Evolutionary conservation across 768 basidiomycete genomes (phyloP).

Genomic region (Rhizopogon sp.): DNA sequence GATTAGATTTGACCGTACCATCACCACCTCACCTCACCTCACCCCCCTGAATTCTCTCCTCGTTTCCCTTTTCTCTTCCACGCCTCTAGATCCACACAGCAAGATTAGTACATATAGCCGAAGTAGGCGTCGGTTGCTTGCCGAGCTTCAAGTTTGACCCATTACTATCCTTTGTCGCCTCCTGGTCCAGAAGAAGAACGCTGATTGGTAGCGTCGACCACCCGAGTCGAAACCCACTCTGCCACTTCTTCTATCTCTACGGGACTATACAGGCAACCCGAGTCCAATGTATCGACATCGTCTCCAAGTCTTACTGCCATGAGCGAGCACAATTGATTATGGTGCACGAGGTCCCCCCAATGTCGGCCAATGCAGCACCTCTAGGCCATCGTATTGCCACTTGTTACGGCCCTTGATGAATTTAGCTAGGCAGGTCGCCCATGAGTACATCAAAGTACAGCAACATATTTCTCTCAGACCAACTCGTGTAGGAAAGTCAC

Average conservation of each 20-base stretch:
- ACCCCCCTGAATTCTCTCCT: too few species aligned
- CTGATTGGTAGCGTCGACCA: constrained; percentile 79
- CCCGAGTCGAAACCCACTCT: constrained; percentile 51
- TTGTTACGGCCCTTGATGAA: constrained; percentile 63
- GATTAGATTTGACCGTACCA: too few species aligned
- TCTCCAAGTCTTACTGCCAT: constrained; percentile 62
- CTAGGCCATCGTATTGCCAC: constrained; percentile 94
- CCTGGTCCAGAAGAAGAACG: constrained; percentile 70
- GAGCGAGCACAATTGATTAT: constrained; percentile 60
- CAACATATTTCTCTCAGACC: constrained; percentile 50
- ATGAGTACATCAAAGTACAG: constrained; percentile 50
- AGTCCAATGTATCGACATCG: constrained; percentile 48
- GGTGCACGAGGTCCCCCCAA: constrained; percentile 47
- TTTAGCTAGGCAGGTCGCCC: constrained; percentile 46
- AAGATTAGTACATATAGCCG: constrained; percentile 4
- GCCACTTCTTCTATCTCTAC: too few species aligned
- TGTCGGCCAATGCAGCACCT: constrained; percentile 68
- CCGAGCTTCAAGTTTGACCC: constrained; percentile 76
- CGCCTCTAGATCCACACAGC: neutral
- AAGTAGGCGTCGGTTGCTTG: neutral
- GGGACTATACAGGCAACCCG: too few species aligned
- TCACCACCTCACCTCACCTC: too few species aligned
- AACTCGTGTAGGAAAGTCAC: constrained; percentile 68
- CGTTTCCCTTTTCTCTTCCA: too few species aligned
- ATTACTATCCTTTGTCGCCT: constrained; percentile 86